phyloP scores from a whole-genome alignment of 1,139 yeast species.

The Pichia sp. region DNA sequence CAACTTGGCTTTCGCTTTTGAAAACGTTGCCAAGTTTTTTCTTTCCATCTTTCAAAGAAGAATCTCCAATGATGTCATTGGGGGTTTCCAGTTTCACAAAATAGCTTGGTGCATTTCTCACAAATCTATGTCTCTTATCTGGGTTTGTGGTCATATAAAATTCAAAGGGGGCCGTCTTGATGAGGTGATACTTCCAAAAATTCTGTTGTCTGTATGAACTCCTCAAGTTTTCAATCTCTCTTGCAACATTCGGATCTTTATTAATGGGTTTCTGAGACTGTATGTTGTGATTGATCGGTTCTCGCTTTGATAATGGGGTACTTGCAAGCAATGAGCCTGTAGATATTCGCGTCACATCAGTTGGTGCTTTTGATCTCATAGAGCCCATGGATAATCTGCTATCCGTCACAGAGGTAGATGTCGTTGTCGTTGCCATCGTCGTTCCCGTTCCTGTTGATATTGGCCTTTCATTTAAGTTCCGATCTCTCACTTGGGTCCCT shows the following conservation, averaged over 20 bases:
- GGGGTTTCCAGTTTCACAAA: conserved; percentile 36
- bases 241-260: neutral
- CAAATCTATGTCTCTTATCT: conserved; percentile 43
- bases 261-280: neutral
- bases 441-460: no score
- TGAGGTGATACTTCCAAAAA: conserved; percentile 58
- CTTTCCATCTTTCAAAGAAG: neutral
- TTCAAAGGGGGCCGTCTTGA: conserved; percentile 39
- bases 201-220: conserved; percentile 15
- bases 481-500: no score
- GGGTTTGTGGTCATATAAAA: conserved; percentile 57
- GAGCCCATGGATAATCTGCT: no score
- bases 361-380: neutral
- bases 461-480: no score
- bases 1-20: conserved; percentile 21
- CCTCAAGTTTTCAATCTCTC: conserved; percentile 10
- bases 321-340: conserved; percentile 1
- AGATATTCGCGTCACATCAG: conserved; percentile 2
- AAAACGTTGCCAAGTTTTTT: neutral
- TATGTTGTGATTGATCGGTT: conserved; percentile 1
- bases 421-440: no score
- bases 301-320: conserved; percentile 3
- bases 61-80: conserved; percentile 11
- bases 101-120: conserved; percentile 53
- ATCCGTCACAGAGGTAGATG: no score